phyloP scores from a whole-genome alignment of 1,139 yeast genomes.

The Suhomyces bribrorum region DNA sequence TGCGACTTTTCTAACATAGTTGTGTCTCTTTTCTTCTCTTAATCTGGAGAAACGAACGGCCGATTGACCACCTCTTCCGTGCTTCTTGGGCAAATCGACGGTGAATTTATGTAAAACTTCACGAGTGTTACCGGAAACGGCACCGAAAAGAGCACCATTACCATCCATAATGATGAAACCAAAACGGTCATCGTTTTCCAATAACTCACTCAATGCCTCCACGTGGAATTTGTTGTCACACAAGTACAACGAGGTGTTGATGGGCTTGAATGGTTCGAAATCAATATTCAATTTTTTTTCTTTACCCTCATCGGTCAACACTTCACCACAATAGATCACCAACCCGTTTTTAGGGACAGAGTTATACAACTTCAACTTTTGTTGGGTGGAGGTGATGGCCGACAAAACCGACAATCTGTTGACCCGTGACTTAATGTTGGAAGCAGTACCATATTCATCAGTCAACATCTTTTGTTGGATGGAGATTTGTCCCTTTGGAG shows the following conservation, averaged over 20 bases:
- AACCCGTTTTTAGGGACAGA: slow-evolving; percentile 92
- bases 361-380: slow-evolving; percentile 85
- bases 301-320: slow-evolving; percentile 93
- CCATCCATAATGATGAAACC: slow-evolving; percentile 99
- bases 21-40: slow-evolving; percentile 98
- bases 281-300: slow-evolving; percentile 93
- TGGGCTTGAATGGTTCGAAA: slow-evolving; percentile 97
- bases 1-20: slow-evolving; percentile 96
- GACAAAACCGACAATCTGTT: slow-evolving; percentile 92
- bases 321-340: slow-evolving; percentile 97
- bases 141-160: slow-evolving; percentile 95
- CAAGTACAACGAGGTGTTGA: slow-evolving; percentile 89
- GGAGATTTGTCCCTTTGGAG: slow-evolving; percentile 93
- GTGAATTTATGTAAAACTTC: slow-evolving; percentile 94
- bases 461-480: slow-evolving; percentile 88
- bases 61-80: slow-evolving; percentile 99
- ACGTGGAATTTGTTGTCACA: slow-evolving; percentile 99
- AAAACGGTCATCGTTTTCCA: slow-evolving; percentile 92
- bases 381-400: slow-evolving; percentile 97
- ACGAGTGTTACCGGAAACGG: slow-evolving; percentile 95
- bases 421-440: slow-evolving; percentile 95
- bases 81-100: slow-evolving; percentile 97
- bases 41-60: slow-evolving; percentile 98
- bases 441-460: slow-evolving; percentile 98
- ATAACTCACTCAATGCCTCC: slow-evolving; percentile 89